Base-by-base conservation (phyloP, 2,329 filamentous ascomycete species). In the Ilyonectria robusta region DNA sequence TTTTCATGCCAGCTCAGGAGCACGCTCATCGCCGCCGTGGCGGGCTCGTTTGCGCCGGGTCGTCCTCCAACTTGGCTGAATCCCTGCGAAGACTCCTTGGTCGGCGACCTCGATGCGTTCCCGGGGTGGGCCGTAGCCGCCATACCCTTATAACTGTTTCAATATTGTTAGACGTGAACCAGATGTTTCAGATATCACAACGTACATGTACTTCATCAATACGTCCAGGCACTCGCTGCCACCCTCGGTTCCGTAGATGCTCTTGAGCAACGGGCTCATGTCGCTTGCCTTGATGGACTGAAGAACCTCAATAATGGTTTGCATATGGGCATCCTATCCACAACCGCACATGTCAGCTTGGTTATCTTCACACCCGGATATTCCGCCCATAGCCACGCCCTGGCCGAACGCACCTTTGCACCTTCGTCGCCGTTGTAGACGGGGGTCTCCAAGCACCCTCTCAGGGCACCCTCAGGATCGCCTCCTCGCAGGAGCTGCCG, bases 1-100 rank as follows among this genome's bases (percentile, higher is more conserved):
- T 98, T 99, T 86, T 99, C 96, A 80, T 99, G 96, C 96, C 96
- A 99, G 83, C 94, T 98, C 73, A 99, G 85, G 79, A 99, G 81
- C 58, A 99, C 96, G 79, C 96, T 98, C 96, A 98, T 98, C 60
- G 92, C 93, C 64, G 94, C 92, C 40, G 94, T 93, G 69, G 94
- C 91, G 53, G 93, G 92, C 78, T 92, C 89, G 78, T 85, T 88
- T 42, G 84, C 78, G 9, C 76, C 84, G 8, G 88, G 86, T 60
- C 89, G 82, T 13, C 81, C 81, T 19, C 84, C 85, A 47, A 95
- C 88, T 82, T 98, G 95, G 77, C 93, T 95, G 84, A 98, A 98
- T 8, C 94, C 94, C 82, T 97, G 93, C 47, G 94, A 94, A 29
- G 93, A 87, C 62, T 89, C 80, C 64, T 78, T 82, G 62, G 69